phyloP scores from a whole-genome alignment of 441 rosid genomes.

The Gossypium davidsonii region DNA sequence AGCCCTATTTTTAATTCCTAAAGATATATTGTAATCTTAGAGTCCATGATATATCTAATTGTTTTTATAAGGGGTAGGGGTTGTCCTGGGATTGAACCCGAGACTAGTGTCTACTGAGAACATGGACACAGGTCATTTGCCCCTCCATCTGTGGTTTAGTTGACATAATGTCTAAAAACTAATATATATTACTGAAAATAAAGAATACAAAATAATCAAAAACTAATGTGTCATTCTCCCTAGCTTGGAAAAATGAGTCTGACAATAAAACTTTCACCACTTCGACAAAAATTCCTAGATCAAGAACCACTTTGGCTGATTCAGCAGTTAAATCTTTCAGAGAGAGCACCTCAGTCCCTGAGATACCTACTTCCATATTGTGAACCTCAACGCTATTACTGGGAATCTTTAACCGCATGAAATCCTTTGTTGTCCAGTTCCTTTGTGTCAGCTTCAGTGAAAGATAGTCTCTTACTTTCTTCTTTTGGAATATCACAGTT shows the following conservation, averaged over 20 bases:
- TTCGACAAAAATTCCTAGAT: not conserved
- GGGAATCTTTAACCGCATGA: not conserved
- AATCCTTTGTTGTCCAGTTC: not conserved
- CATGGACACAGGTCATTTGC: no score
- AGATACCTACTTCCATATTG: no score
- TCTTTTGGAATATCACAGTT: conserved; percentile 19
- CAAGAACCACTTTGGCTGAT: not conserved
- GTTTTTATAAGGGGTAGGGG: no score
- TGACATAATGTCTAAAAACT: not conserved
- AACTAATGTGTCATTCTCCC: not conserved
- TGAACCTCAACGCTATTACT: no score
- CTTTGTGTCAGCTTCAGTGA: not conserved
- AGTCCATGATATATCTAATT: not conserved
- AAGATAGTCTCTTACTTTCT: conserved; percentile 7
- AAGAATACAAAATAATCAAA: not conserved
- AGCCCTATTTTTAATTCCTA: not conserved
- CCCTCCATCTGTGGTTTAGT: no score
- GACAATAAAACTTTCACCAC: not conserved
- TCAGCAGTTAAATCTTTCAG: not conserved
- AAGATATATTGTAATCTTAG: not conserved
- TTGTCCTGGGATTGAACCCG: no score
- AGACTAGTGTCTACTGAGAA: no score
- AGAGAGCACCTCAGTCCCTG: not conserved
- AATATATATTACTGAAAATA: not conserved
- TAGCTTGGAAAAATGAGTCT: not conserved